Percentiles rank a stretch among this genome's conserved stretches.
Conservation (phyloP, 2,329 filamentous ascomycete species). For the Fusarium cicatricum region DNA sequence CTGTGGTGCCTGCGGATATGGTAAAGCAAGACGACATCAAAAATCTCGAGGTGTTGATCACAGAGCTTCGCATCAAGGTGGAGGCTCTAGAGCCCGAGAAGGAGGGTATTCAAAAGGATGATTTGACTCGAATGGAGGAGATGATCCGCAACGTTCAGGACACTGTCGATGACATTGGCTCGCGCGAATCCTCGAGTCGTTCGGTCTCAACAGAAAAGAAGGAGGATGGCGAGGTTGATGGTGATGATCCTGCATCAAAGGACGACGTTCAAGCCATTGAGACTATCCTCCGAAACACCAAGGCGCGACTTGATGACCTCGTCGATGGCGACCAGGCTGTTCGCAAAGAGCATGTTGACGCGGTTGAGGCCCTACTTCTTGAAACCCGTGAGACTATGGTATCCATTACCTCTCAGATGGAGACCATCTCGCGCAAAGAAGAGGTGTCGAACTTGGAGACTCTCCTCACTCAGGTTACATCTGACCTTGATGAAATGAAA, state of each 20-base stretch:
- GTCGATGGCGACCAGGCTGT: conserved; percentile 77
- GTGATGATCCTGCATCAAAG: conserved; percentile 56
- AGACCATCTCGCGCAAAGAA: conserved; percentile 76
- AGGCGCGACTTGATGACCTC: conserved; percentile 82
- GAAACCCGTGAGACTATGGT: conserved; percentile 79
- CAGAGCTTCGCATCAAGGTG: conserved; percentile 83
- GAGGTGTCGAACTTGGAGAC: conserved; percentile 81
- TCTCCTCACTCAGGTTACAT: conserved; percentile 79
- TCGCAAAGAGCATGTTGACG: conserved; percentile 70
- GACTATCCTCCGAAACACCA: conserved; percentile 88
- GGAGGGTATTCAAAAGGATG: conserved; percentile 56
- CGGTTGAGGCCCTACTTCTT: conserved; percentile 70
- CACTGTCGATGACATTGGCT: conserved; percentile 56
- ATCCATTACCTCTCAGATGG: conserved; percentile 71
- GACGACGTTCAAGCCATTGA: conserved; percentile 93
- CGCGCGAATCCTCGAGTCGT: conserved; percentile 40
- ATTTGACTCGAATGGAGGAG: conserved; percentile 64
- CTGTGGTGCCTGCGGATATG: conserved; percentile 54
- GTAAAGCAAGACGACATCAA: conserved; percentile 79
- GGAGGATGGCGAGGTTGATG: conserved; percentile 30
- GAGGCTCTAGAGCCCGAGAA: conserved; percentile 59
- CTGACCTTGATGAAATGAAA: conserved; percentile 78
- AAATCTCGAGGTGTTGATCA: conserved; percentile 83
- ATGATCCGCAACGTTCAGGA: conserved; percentile 59
- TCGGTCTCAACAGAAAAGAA: conserved; percentile 32